Conservation (phyloP, 2,329 filamentous ascomycete species). For the Zymoseptoria crescenta region DNA sequence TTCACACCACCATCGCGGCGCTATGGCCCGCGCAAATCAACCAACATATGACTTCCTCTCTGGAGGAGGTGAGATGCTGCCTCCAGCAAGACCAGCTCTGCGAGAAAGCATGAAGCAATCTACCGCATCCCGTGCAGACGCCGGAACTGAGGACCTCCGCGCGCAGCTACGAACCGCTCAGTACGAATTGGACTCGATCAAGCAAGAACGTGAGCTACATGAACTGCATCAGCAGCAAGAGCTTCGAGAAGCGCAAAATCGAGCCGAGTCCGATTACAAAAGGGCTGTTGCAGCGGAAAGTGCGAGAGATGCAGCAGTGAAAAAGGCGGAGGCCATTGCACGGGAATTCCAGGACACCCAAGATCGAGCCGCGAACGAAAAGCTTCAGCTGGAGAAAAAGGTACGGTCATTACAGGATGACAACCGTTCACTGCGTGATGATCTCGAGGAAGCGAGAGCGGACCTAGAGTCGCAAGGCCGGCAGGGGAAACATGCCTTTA, state of each 20-base stretch:
- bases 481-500: slow-evolving; percentile 52
- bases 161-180: slow-evolving; percentile 80
- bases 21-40: slow-evolving; percentile 30
- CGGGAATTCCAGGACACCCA: slow-evolving; percentile 49
- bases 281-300: slow-evolving; percentile 50
- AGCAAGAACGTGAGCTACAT: slow-evolving; percentile 78
- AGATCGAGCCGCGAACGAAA: slow-evolving; percentile 49
- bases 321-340: slow-evolving; percentile 48
- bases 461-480: slow-evolving; percentile 62
- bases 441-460: slow-evolving; percentile 74
- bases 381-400: slow-evolving; percentile 47
- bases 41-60: slow-evolving; percentile 44
- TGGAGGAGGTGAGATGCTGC: slow-evolving; percentile 31
- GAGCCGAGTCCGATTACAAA: slow-evolving; percentile 80
- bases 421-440: slow-evolving; percentile 66
- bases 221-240: slow-evolving; percentile 75
- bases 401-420: slow-evolving; percentile 56
- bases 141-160: slow-evolving; percentile 67
- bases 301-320: slow-evolving; percentile 41
- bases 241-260: slow-evolving; percentile 67
- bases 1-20: neutral
- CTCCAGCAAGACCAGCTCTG: slow-evolving; percentile 30
- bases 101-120: slow-evolving; percentile 40
- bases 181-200: slow-evolving; percentile 79
- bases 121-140: slow-evolving; percentile 26